phyloP scores from a whole-genome alignment of 768 basidiomycete genomes.

The Lactifluus pinguis region DNA sequence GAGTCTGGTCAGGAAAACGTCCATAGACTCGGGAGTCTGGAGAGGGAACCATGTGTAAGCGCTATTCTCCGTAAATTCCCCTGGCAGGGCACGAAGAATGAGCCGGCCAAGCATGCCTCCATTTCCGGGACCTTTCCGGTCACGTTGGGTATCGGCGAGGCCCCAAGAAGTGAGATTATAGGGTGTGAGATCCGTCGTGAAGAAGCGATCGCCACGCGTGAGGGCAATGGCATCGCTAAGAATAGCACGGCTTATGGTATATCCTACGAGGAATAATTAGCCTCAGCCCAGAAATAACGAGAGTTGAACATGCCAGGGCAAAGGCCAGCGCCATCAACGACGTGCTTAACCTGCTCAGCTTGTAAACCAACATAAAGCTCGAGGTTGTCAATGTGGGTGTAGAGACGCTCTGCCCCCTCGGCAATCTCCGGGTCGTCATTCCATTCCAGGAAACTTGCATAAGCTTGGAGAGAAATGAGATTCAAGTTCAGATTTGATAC shows the following conservation, averaged over 20 bases:
- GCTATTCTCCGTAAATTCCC: slow-evolving; percentile 58
- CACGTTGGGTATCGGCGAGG: slow-evolving; percentile 72
- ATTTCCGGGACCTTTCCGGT: slow-evolving; percentile 60
- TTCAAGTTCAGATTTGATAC: background rate
- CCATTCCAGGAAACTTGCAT: slow-evolving; percentile 69
- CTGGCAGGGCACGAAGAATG: slow-evolving; percentile 63
- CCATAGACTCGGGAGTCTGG: slow-evolving; percentile 69
- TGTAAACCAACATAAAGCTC: slow-evolving; percentile 78
- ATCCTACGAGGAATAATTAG: slow-evolving; percentile 35
- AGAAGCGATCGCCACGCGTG: slow-evolving; percentile 77
- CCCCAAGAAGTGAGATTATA: slow-evolving; percentile 80
- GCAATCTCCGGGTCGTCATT: slow-evolving; percentile 65
- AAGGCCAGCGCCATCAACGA: slow-evolving; percentile 71
- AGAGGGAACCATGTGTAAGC: slow-evolving; percentile 85
- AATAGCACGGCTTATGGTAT: slow-evolving; percentile 79
- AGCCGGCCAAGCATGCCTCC: slow-evolving; percentile 70
- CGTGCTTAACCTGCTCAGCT: slow-evolving; percentile 67
- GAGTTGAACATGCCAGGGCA: slow-evolving; percentile 54
- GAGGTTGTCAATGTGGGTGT: slow-evolving; percentile 64
- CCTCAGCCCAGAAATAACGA: background rate
- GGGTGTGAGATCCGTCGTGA: slow-evolving; percentile 74
- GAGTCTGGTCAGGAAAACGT: slow-evolving; percentile 45
- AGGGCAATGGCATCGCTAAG: slow-evolving; percentile 81
- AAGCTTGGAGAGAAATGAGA: slow-evolving; percentile 40
- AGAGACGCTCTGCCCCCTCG: slow-evolving; percentile 65